These are phyloP conservation scores for Sclerospora graminicola DNA, from an alignment of 352 stramenopile genomes.

Conservation along the genomic window DNA sequence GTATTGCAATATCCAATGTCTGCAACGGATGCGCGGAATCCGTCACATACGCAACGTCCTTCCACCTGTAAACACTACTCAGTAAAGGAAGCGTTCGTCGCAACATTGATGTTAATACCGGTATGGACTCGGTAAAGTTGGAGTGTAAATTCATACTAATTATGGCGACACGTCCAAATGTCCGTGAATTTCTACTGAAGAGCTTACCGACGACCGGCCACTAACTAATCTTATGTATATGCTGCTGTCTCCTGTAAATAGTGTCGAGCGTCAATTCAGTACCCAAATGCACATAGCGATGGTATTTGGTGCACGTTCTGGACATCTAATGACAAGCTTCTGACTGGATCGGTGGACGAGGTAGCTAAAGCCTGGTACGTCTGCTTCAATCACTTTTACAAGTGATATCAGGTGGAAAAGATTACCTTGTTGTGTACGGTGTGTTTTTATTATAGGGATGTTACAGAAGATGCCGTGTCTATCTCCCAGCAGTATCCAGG, in stretches of 20 bases:
- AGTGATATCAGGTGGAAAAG: not conserved
- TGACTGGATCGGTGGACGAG: slow-evolving; percentile 83
- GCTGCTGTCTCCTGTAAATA: slow-evolving; percentile 10
- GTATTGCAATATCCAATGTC: slow-evolving; percentile 58
- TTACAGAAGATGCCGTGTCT: slow-evolving; percentile 54
- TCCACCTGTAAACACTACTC: slow-evolving; percentile 37
- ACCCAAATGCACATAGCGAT: slow-evolving; percentile 77
- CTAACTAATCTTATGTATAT: not conserved
- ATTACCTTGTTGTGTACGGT: too few relatives aligned
- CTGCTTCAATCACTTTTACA: not conserved
- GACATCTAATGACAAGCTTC: slow-evolving; percentile 81
- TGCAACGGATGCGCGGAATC: slow-evolving; percentile 33
- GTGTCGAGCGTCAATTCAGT: slow-evolving; percentile 76
- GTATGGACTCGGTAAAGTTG: slow-evolving; percentile 1
- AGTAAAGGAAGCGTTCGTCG: slow-evolving; percentile 23
- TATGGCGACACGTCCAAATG: slow-evolving; percentile 20
- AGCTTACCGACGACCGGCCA: not conserved
- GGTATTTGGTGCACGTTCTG: slow-evolving; percentile 86
- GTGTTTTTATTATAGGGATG: slow-evolving; percentile 30
- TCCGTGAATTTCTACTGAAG: slow-evolving; percentile 3
- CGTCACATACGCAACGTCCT: slow-evolving; percentile 49
- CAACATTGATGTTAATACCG: slow-evolving; percentile 8
- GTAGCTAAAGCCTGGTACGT: slow-evolving; percentile 74
- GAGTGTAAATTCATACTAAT: not conserved
- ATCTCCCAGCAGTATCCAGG: slow-evolving; percentile 77